phyloP scores from a whole-genome alignment of 148 eudicot species.

The Rhododendron ferrugineum region DNA sequence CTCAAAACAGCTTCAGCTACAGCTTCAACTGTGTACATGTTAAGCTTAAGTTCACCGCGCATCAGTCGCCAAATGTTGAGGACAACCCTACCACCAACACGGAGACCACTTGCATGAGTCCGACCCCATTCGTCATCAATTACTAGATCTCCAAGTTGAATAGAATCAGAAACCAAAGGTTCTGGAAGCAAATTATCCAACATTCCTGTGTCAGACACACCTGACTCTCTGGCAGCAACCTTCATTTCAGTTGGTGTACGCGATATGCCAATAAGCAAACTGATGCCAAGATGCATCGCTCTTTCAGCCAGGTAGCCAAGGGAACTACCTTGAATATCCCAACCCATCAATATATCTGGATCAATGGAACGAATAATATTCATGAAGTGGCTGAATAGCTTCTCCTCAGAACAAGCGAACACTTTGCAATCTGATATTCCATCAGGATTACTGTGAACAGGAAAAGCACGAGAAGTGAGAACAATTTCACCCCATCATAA shows the following conservation, averaged over 20 bases:
- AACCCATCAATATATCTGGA: slow-evolving; percentile 90
- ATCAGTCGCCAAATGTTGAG: slow-evolving; percentile 89
- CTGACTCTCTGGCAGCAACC: slow-evolving; percentile 29
- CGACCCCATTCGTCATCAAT: slow-evolving; percentile 99
- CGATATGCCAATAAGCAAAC: slow-evolving; percentile 71
- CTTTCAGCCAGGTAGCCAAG: slow-evolving; percentile 96
- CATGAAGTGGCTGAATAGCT: slow-evolving; percentile 54
- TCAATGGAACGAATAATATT: slow-evolving; percentile 41
- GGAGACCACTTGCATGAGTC: slow-evolving; percentile 95
- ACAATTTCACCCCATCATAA: not conserved
- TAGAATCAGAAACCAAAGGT: slow-evolving; percentile 42
- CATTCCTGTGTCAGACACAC: slow-evolving; percentile 32
- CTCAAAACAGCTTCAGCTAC: slow-evolving; percentile 87
- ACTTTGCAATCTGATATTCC: slow-evolving; percentile 52
- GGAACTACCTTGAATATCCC: slow-evolving; percentile 93
- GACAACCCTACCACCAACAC: slow-evolving; percentile 88
- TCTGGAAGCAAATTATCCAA: slow-evolving; percentile 35
- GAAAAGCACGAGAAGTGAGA: not conserved
- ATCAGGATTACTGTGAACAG: slow-evolving; percentile 45
- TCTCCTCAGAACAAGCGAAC: slow-evolving; percentile 42
- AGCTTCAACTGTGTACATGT: slow-evolving; percentile 79
- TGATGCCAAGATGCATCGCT: slow-evolving; percentile 64
- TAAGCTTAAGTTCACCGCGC: slow-evolving; percentile 80
- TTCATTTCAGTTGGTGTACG: slow-evolving; percentile 56
- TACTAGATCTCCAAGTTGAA: slow-evolving; percentile 39